These are phyloP conservation scores for Mycena galopus DNA, from an alignment of 768 basidiomycete species.

Conservation along the genomic window DNA sequence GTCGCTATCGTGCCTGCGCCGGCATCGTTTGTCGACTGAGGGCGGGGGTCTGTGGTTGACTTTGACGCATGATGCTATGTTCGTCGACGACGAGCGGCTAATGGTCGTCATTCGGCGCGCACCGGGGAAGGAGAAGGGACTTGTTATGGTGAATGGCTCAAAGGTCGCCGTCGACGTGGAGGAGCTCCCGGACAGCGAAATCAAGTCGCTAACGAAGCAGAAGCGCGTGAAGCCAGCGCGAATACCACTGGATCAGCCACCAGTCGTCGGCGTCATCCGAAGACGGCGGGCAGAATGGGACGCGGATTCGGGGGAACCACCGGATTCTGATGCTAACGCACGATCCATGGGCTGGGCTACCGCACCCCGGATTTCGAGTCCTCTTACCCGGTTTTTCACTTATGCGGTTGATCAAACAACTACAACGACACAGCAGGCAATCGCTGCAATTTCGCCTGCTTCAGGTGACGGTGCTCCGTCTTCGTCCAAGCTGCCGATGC, in stretches of 20 bases:
- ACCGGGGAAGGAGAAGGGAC: slow-evolving; percentile 82
- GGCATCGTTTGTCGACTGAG: slow-evolving; percentile 87
- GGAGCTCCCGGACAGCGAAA: slow-evolving; percentile 87
- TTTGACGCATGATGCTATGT: slow-evolving; percentile 86
- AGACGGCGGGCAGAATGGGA: slow-evolving; percentile 82
- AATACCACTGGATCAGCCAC: slow-evolving; percentile 94
- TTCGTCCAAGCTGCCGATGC: slow-evolving; percentile 76
- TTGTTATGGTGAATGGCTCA: slow-evolving; percentile 91
- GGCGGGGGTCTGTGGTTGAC: slow-evolving; percentile 97
- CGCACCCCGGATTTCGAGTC: slow-evolving; percentile 76
- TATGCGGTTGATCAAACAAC: slow-evolving; percentile 82
- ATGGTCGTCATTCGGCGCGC: slow-evolving; percentile 82
- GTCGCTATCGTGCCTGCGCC: slow-evolving; percentile 82
- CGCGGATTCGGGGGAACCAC: slow-evolving; percentile 56
- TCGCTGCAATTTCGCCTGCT: slow-evolving; percentile 79
- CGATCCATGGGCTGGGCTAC: slow-evolving; percentile 61
- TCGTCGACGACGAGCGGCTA: slow-evolving; percentile 82
- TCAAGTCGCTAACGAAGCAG: slow-evolving; percentile 84
- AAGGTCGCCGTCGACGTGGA: slow-evolving; percentile 89
- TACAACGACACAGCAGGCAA: slow-evolving; percentile 80
- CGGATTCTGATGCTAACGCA: slow-evolving; percentile 34
- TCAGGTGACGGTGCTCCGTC: slow-evolving; percentile 58
- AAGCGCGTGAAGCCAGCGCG: slow-evolving; percentile 89
- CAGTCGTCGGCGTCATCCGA: slow-evolving; percentile 79
- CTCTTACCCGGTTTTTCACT: slow-evolving; percentile 79